These are phyloP conservation scores for Oemleria cerasiformis DNA, from an alignment of 306 rosid genomes.

Conservation along the genomic window DNA sequence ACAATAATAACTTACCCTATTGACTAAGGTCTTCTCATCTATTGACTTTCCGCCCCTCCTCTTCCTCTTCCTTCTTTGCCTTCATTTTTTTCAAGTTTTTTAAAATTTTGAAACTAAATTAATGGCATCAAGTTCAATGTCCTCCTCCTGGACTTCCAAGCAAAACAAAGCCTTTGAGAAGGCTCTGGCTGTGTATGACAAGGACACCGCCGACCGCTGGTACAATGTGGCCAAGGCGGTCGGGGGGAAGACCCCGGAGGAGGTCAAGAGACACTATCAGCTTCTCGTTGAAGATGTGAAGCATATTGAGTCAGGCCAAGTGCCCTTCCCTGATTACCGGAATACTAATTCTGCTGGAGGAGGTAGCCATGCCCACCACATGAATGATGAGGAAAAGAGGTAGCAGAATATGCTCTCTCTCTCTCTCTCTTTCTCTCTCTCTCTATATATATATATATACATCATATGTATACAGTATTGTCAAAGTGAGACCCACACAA, in stretches of 20 bases:
- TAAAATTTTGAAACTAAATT: no score
- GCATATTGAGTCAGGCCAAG: slow-evolving; percentile 75
- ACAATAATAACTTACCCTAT: slow-evolving; percentile 3
- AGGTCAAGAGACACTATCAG: slow-evolving; percentile 78
- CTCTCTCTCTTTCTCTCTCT: no score
- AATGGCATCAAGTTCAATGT: slow-evolving; percentile 73
- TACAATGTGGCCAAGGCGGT: slow-evolving; percentile 83
- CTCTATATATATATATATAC: no score
- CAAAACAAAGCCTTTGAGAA: slow-evolving; percentile 89
- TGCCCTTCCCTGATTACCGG: slow-evolving; percentile 77
- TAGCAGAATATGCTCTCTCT: background rate
- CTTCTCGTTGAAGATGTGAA: slow-evolving; percentile 72
- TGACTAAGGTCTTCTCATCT: slow-evolving; percentile 22
- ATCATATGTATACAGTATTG: background rate
- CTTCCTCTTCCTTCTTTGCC: slow-evolving; percentile 9
- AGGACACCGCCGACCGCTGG: slow-evolving; percentile 95
- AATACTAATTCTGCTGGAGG: slow-evolving; percentile 19
- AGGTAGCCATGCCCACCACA: slow-evolving; percentile 14
- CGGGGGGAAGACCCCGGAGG: slow-evolving; percentile 78
- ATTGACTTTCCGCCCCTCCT: background rate
- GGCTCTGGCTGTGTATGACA: slow-evolving; percentile 85
- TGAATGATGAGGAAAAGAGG: slow-evolving; percentile 55
- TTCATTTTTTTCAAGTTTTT: slow-evolving; percentile 5
- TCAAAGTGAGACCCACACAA: background rate
- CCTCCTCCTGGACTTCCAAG: slow-evolving; percentile 75